These are phyloP conservation scores for Osmanthus fragrans DNA, from an alignment of 257 asterid genomes.

Conservation along the genomic window DNA sequence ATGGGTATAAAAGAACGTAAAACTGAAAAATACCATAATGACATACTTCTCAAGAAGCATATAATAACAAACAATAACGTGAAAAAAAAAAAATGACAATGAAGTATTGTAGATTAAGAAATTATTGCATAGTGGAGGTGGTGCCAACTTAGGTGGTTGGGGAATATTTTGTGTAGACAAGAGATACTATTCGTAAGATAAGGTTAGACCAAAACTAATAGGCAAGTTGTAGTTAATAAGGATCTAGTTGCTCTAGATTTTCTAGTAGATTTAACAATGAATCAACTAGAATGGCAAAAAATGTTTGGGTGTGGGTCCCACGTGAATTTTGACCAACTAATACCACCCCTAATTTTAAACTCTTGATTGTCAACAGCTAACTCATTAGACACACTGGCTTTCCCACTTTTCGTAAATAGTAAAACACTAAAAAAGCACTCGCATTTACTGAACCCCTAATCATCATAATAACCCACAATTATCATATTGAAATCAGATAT, in stretches of 20 bases:
- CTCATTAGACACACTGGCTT: neutral
- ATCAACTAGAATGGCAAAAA: neutral
- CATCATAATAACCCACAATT: neutral
- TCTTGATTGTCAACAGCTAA: neutral
- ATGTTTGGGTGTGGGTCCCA: too few species aligned
- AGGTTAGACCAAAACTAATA: too few species aligned
- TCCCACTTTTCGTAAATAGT: neutral
- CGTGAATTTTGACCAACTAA: too few species aligned
- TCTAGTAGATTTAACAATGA: neutral
- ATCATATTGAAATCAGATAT: neutral
- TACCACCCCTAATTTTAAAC: neutral
- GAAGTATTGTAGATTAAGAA: neutral
- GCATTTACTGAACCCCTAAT: neutral
- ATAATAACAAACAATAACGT: neutral
- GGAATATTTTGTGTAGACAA: neutral
- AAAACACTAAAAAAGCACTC: neutral
- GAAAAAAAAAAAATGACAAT: neutral
- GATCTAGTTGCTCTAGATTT: neutral
- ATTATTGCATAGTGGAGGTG: neutral
- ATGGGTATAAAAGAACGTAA: neutral
- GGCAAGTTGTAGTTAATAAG: too few species aligned
- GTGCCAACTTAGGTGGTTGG: neutral
- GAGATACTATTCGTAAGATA: too few species aligned
- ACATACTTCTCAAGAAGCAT: neutral
- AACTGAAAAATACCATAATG: neutral